A percentile compares a stretch with the other conserved stretches of the same genome.
These are phyloP conservation scores for Prunus persica DNA, from an alignment of 306 rosid species.

Conservation along the genomic window DNA sequence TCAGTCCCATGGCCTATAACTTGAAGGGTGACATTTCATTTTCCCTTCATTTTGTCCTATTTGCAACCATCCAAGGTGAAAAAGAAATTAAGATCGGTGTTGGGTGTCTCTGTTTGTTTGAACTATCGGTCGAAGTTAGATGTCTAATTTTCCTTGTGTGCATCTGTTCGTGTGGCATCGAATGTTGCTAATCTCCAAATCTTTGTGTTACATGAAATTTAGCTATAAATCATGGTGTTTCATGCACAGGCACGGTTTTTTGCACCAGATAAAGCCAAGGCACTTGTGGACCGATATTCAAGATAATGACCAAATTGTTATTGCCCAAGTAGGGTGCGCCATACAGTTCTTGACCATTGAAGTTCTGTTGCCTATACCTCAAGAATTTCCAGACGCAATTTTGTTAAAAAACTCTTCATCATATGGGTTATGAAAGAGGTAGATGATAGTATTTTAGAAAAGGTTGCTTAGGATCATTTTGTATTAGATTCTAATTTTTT, in stretches of 20 bases:
- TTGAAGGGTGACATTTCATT: background rate
- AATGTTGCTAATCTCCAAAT: background rate
- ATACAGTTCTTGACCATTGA: background rate
- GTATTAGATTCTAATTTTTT: background rate
- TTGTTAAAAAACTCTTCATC: background rate
- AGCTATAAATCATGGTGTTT: background rate
- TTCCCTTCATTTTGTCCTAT: background rate
- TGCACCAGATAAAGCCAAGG: conserved; percentile 83
- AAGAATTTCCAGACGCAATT: background rate
- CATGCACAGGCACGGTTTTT: conserved; percentile 79
- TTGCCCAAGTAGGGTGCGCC: background rate
- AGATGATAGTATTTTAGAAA: background rate
- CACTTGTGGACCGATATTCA: conserved; percentile 73
- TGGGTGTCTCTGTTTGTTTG: background rate
- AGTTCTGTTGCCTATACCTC: background rate
- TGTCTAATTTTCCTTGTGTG: background rate
- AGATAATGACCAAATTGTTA: conserved; percentile 21
- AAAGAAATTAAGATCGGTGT: background rate
- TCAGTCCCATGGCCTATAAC: background rate
- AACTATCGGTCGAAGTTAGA: background rate
- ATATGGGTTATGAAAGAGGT: background rate
- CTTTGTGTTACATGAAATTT: background rate
- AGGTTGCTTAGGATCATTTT: background rate
- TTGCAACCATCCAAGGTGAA: background rate
- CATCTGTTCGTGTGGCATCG: background rate